These are phyloP conservation scores for Ganoderma multipileum DNA, from an alignment of 1,284 basidiomycete genomes.

Conservation along the genomic window DNA sequence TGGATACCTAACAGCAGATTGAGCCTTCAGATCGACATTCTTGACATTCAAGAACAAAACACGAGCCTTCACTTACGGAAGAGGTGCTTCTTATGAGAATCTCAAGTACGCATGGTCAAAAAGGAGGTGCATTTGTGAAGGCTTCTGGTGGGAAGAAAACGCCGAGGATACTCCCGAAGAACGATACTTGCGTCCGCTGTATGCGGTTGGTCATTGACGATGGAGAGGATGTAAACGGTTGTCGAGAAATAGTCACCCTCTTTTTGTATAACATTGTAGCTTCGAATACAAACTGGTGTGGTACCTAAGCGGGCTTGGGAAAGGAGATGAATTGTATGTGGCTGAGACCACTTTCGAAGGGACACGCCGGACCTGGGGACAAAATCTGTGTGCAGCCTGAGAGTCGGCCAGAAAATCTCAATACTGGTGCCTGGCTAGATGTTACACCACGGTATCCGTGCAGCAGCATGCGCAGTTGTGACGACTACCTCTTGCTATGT, in stretches of 20 bases:
- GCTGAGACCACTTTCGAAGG: background rate
- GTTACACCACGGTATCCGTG: too few relatives aligned
- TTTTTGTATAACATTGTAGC: too few relatives aligned
- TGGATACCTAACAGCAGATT: constrained; percentile 1
- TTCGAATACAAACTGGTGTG: background rate
- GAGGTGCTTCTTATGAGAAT: background rate
- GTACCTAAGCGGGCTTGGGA: background rate
- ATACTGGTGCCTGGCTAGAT: background rate
- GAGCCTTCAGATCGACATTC: background rate
- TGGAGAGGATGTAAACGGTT: too few relatives aligned
- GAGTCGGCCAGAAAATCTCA: background rate
- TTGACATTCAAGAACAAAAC: background rate
- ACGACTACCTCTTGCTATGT: too few relatives aligned
- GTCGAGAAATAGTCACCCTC: too few relatives aligned
- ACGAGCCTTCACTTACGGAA: constrained; percentile 3
- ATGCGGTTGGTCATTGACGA: too few relatives aligned
- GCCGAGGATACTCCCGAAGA: background rate
- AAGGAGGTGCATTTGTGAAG: background rate
- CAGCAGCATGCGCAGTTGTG: too few relatives aligned
- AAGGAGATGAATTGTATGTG: background rate
- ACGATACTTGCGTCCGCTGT: background rate
- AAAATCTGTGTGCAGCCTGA: background rate
- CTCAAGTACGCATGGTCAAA: background rate
- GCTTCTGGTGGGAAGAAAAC: background rate
- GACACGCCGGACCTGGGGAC: background rate